Conservation (phyloP, 331 rosid genomes). For the Quercus lobata region DNA sequence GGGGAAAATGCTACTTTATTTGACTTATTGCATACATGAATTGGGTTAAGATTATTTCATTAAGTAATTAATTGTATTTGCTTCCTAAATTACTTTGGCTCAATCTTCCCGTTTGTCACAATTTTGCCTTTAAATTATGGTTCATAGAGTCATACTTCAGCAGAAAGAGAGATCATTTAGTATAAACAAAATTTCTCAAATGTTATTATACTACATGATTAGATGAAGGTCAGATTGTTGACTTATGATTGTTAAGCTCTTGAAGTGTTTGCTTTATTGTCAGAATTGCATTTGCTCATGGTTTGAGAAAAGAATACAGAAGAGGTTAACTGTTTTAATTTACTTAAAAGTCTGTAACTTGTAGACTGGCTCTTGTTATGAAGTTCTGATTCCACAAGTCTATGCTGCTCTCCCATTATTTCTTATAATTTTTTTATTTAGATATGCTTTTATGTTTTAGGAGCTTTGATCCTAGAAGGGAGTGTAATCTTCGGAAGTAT, state of each 20-base stretch:
- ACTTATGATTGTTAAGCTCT: background rate
- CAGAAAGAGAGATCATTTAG: background rate
- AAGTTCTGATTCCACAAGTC: background rate
- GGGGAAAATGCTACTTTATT: background rate
- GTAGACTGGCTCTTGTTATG: background rate
- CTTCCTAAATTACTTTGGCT: background rate
- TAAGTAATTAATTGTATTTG: background rate
- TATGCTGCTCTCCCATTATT: background rate
- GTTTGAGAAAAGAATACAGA: background rate
- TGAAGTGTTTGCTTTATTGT: background rate
- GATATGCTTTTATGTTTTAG: slow-evolving; percentile 42
- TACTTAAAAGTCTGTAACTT: background rate
- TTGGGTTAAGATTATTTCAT: background rate
- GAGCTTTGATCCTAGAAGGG: slow-evolving; percentile 89
- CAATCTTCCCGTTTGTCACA: background rate
- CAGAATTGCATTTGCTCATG: background rate
- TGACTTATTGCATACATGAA: background rate
- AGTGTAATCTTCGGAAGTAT: slow-evolving; percentile 74
- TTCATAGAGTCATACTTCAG: background rate
- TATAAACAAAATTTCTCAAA: background rate
- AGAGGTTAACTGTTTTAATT: background rate
- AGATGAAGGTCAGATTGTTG: background rate
- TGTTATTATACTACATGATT: background rate
- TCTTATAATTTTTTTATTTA: slow-evolving; percentile 17
- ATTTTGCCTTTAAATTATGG: background rate